A percentile compares a stretch with the other conserved stretches of the same genome.
Conservation (phyloP, 148 eudicot genomes). For the Rhododendron henanense region DNA sequence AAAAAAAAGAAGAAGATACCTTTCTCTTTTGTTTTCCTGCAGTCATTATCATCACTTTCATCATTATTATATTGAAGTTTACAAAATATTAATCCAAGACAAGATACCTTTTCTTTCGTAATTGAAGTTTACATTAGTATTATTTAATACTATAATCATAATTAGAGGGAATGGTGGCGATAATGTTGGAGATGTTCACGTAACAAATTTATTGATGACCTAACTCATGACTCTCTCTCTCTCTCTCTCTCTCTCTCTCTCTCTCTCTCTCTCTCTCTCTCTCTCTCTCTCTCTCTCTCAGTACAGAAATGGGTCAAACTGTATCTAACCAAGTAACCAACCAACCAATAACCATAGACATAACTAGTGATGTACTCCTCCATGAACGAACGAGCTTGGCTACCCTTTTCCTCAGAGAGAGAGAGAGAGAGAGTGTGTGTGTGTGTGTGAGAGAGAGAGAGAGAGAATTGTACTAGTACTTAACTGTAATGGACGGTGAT, state of each 20-base stretch:
- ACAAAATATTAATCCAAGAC: background rate
- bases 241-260: background rate
- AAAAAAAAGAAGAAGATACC: background rate
- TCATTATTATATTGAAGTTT: background rate
- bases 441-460: background rate
- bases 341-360: background rate
- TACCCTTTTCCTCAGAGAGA: background rate
- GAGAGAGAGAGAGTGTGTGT: background rate
- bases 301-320: background rate
- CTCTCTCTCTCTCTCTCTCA: background rate
- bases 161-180: background rate
- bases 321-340: background rate
- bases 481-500: background rate
- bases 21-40: background rate
- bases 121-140: background rate
- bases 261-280: too few species aligned
- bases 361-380: background rate
- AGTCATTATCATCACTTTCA: background rate
- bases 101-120: too few species aligned
- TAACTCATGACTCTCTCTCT: background rate
- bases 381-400: background rate
- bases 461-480: background rate
- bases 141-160: background rate
- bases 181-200: background rate
- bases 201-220: background rate